A percentile compares a stretch with the other conserved stretches of the same genome.
Evolutionary conservation across 106 monocot species (phyloP).

Genomic region (Acanthochlamys bracteata): DNA sequence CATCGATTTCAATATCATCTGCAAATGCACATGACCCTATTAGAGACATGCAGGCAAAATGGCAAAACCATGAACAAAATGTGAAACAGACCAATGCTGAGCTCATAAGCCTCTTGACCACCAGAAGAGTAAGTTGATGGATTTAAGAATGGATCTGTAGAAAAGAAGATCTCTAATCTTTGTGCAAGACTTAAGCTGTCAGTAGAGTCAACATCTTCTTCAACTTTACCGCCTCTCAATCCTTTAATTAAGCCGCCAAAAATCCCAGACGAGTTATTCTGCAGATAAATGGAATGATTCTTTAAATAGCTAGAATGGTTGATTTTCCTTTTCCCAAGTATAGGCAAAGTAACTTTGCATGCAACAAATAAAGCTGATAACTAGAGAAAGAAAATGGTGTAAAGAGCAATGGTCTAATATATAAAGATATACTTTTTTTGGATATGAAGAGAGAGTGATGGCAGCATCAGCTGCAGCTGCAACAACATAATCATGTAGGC

Average conservation of each 20-base stretch:
- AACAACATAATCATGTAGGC: constrained; percentile 93
- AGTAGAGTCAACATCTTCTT: constrained; percentile 18
- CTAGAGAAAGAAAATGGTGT: too few relatives aligned
- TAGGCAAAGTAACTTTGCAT: too few relatives aligned
- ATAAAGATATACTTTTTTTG: constrained; percentile 60
- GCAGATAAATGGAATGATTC: constrained; percentile 13
- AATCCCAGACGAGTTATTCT: constrained; percentile 44
- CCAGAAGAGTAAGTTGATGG: not conserved
- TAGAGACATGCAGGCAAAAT: not conserved
- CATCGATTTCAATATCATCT: constrained; percentile 96
- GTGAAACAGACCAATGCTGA: constrained; percentile 52
- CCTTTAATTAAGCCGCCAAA: constrained; percentile 75
- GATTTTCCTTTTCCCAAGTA: too few relatives aligned
- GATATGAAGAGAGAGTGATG: constrained; percentile 25
- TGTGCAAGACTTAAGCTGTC: constrained; percentile 9
- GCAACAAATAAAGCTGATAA: too few relatives aligned
- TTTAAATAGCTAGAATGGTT: not conserved
- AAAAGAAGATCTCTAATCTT: constrained; percentile 61
- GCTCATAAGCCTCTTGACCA: constrained; percentile 29
- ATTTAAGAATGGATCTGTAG: constrained; percentile 39
- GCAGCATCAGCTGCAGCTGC: constrained; percentile 87
- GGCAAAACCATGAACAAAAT: constrained; percentile 17
- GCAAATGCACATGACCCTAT: constrained; percentile 12
- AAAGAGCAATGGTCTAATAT: too few relatives aligned
- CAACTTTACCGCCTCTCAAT: constrained; percentile 52